phyloP scores from a whole-genome alignment of 164 flowering plant genomes.

The Vitis riparia region DNA sequence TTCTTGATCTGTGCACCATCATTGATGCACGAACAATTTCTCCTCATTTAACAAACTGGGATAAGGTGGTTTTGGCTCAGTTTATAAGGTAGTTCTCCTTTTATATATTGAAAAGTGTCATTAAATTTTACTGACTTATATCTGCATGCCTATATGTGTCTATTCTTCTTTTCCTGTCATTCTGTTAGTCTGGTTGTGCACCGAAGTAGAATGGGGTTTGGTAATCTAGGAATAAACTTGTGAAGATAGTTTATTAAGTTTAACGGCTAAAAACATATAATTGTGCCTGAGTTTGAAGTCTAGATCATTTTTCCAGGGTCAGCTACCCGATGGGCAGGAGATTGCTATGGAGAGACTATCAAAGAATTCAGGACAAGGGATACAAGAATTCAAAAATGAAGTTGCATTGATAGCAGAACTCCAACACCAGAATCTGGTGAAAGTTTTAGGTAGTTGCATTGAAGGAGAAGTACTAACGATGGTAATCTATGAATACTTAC shows the following conservation, averaged over 20 bases:
- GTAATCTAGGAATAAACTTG: background rate
- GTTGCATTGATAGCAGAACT: constrained; percentile 37
- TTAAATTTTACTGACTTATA: too few relatives aligned
- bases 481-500: constrained; percentile 43
- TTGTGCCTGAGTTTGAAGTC: background rate
- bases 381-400: constrained; percentile 39
- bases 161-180: background rate
- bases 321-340: constrained; percentile 27
- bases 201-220: background rate
- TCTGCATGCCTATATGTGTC: too few relatives aligned
- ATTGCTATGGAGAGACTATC: constrained; percentile 44
- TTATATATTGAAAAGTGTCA: background rate
- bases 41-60: constrained; percentile 42
- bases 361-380: constrained; percentile 36
- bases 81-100: constrained; percentile 33
- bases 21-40: constrained; percentile 39
- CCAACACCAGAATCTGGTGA: constrained; percentile 39
- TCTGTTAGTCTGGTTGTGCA: background rate
- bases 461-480: constrained; percentile 26
- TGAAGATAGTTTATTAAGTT: background rate
- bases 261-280: background rate
- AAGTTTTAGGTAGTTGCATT: constrained; percentile 29
- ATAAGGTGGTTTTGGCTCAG: constrained; percentile 55
- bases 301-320: constrained; percentile 22
- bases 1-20: constrained; percentile 19